phyloP scores from a whole-genome alignment of 208 protist species.

The Leishmania guyanensis region DNA sequence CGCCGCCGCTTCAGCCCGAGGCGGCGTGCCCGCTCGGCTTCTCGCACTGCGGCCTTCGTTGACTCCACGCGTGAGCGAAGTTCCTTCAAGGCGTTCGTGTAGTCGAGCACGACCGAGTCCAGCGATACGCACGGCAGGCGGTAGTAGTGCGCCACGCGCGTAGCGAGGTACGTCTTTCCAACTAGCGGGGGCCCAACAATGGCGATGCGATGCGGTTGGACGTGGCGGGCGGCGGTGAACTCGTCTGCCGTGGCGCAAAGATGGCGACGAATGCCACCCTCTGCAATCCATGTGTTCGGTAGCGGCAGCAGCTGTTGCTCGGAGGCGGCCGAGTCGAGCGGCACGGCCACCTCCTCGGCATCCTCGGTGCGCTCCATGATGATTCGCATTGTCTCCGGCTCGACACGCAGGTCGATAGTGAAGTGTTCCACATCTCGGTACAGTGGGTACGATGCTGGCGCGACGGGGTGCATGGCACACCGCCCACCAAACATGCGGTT shows the following conservation, averaged over 20 bases:
- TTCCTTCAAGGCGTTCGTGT: constrained; percentile 47
- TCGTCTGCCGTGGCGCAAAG: constrained; percentile 72
- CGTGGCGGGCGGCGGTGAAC: constrained; percentile 63
- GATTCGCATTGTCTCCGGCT: constrained; percentile 64
- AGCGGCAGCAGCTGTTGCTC: constrained; percentile 1
- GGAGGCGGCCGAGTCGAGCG: constrained; percentile 8
- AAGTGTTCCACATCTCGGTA: constrained; percentile 87
- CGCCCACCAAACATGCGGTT: constrained; percentile 79
- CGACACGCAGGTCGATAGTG: constrained; percentile 85
- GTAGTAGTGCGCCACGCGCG: constrained; percentile 74
- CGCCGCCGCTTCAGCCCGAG: constrained; percentile 61
- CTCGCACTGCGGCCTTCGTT: constrained; percentile 31
- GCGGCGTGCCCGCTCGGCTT: constrained; percentile 48
- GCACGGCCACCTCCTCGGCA: constrained; percentile 26
- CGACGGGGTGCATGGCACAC: constrained; percentile 43
- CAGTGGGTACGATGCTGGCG: constrained; percentile 62
- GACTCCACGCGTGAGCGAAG: constrained; percentile 34
- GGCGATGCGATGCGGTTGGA: constrained; percentile 82
- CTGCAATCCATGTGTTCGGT: constrained; percentile 67
- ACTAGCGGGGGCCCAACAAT: constrained; percentile 89
- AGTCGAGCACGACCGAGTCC: constrained; percentile 50
- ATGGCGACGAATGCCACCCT: constrained; percentile 77
- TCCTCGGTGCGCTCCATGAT: constrained; percentile 76
- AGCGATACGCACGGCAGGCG: constrained; percentile 56
- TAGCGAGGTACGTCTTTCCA: constrained; percentile 82